Base-by-base conservation (phyloP, 345 rosid species). In the Arabis hirsuta region DNA sequence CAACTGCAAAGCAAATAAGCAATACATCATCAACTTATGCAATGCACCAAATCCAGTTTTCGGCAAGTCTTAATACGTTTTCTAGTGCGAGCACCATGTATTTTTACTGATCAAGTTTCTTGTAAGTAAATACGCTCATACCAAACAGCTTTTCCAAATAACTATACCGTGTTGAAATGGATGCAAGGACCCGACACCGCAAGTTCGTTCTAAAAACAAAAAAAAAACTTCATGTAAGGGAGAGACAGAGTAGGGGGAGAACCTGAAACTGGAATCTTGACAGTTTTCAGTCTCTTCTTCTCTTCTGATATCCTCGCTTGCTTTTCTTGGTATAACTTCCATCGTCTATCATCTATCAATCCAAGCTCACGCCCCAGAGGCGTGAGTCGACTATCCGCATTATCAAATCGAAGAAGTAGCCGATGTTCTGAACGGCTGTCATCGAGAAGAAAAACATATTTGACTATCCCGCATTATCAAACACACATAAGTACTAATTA, bases 351-450 rank as follows among this genome's bases (percentile, higher is more conserved):
- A 74, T 91, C 90, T 80, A 94, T 94, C 82, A 94, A 52, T 67
- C 98, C 98, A 71, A 94, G 84, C 74, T 89, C 97, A 65, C 80
- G 85, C 19, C 95, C 98, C 79, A 94, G 67, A 73, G 98, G 97
- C 14, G 98, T 94, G 72, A 94, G 97, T 71, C 98, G 95, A 72
- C 97, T 89, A 81, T 94, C 98, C 4, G 98, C 96, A 79, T 94
- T 94, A 81, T 94, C 98, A 59, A 84, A 88, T 63, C 98, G 86
- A 55, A 94, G 97, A 80, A 94, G 96, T 62, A 94, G 82, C 50
- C 98, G 82, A 69, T 94, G 90, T 77, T 94, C 98, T 63, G 98
- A 94, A 76, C 96, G 97, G 81, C 97, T 94, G 79, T 36, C 56
- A 72, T 12, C 44, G 71, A 58, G 65, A 55, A 61, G 46, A 32